A percentile compares a stretch with the other conserved stretches of the same genome.
These are phyloP conservation scores for Citrus reticulata DNA, from an alignment of 345 rosid genomes.

Conservation along the genomic window DNA sequence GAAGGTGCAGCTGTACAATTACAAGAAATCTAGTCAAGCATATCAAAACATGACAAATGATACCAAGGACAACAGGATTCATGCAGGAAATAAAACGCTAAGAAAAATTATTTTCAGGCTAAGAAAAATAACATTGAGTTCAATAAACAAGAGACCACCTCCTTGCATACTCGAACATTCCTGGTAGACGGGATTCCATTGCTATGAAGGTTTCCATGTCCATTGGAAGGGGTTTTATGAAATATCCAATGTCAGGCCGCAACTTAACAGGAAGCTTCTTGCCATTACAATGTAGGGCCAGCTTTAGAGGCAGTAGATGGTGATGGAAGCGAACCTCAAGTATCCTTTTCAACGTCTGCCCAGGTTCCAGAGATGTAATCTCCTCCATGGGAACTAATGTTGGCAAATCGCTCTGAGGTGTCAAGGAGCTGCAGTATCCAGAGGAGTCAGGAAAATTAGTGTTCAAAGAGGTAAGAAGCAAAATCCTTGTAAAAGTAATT, in stretches of 20 bases:
- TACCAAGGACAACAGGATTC: not conserved
- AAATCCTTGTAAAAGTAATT: not conserved
- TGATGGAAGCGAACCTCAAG: conserved; percentile 86
- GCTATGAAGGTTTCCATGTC: conserved; percentile 49
- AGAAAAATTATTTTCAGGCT: not conserved
- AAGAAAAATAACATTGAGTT: not conserved
- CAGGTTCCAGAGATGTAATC: conserved; percentile 62
- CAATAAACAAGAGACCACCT: conserved; percentile 46
- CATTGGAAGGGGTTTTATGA: conserved; percentile 79
- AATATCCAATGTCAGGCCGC: conserved; percentile 94
- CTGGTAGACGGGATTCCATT: conserved; percentile 68
- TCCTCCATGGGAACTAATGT: conserved; percentile 67
- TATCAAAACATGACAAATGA: not conserved
- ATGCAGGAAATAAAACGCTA: not conserved
- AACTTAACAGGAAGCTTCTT: conserved; percentile 72
- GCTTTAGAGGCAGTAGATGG: conserved; percentile 81
- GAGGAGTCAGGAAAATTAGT: conserved; percentile 10
- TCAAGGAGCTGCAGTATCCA: conserved; percentile 40
- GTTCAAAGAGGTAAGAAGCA: not conserved
- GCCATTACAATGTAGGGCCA: conserved; percentile 48
- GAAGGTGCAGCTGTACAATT: conserved; percentile 59
- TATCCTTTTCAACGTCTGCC: conserved; percentile 47
- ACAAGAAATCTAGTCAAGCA: conserved; percentile 7
- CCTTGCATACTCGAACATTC: conserved; percentile 86
- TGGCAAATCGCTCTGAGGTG: conserved; percentile 47